Conservation (phyloP, 202 grass and related monocot species). For the Panicum hallii region DNA sequence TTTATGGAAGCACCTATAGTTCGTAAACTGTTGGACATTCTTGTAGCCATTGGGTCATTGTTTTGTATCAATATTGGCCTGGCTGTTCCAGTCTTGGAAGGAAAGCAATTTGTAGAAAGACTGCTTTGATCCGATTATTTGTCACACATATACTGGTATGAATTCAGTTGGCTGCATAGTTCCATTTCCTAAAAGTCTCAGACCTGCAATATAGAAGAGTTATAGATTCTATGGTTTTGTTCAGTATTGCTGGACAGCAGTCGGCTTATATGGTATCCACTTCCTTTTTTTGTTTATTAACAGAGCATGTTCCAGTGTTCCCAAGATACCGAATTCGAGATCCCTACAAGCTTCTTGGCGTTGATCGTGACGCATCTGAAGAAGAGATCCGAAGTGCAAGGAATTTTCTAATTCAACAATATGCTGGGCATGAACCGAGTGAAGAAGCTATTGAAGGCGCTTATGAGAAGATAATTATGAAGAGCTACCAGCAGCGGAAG, state of each 20-base stretch:
- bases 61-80: neutral
- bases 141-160: conserved; percentile 3
- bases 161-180: neutral
- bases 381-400: conserved; percentile 85
- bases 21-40: neutral
- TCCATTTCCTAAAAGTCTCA: neutral
- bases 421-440: conserved; percentile 80
- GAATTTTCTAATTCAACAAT: conserved; percentile 84
- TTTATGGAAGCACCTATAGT: neutral
- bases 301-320: conserved; percentile 77
- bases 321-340: conserved; percentile 67
- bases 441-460: conserved; percentile 89
- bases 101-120: conserved; percentile 20
- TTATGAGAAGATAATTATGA: conserved; percentile 95
- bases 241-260: neutral
- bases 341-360: conserved; percentile 84
- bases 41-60: neutral
- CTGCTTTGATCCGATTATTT: conserved; percentile 9
- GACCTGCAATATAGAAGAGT: neutral
- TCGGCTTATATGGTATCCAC: conserved; percentile 22
- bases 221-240: neutral
- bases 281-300: conserved; percentile 17
- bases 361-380: conserved; percentile 76
- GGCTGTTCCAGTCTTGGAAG: neutral
- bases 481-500: conserved; percentile 81